Percentiles rank a stretch among this genome's conserved stretches.
Conservation (phyloP, 2,329 filamentous ascomycete species). For the Didymella lethalis region DNA sequence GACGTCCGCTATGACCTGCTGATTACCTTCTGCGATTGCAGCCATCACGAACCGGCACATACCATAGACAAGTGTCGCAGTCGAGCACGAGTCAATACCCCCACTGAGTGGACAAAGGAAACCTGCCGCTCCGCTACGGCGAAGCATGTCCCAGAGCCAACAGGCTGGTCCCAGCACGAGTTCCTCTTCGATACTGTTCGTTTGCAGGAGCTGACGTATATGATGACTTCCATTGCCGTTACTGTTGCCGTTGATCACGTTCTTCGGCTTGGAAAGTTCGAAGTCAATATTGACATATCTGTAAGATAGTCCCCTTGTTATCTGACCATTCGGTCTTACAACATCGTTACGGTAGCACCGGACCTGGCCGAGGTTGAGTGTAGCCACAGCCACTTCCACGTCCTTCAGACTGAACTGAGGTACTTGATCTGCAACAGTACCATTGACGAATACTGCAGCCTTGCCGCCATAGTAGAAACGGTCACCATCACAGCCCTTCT, state of each 20-base stretch:
- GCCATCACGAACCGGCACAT: conserved; percentile 66
- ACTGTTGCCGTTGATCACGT: conserved; percentile 56
- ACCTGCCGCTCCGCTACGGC: conserved; percentile 60
- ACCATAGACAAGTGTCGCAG: conserved; percentile 28
- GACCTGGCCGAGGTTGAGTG: conserved; percentile 72
- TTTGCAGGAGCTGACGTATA: conserved; percentile 56
- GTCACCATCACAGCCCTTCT: conserved; percentile 58
- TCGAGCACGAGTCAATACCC: conserved; percentile 67
- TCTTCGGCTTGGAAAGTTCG: conserved; percentile 51
- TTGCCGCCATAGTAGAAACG: conserved; percentile 56
- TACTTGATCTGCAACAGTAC: conserved; percentile 69
- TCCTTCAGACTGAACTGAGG: conserved; percentile 67
- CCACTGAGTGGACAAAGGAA: conserved; percentile 66
- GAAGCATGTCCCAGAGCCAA: conserved; percentile 71
- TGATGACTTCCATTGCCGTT: conserved; percentile 56
- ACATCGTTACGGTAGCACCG: conserved; percentile 64
- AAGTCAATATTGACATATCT: conserved; percentile 55
- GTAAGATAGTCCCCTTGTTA: conserved; percentile 59
- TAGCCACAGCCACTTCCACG: conserved; percentile 63
- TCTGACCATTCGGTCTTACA: conserved; percentile 63
- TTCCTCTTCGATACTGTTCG: conserved; percentile 67
- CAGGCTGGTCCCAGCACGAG: conserved; percentile 70
- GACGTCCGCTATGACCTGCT: conserved; percentile 63
- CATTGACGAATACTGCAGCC: conserved; percentile 68
- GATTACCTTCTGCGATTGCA: conserved; percentile 59